Evolutionary conservation across 345 rosid genomes (phyloP).

Genomic region (Raphanus sativus): DNA sequence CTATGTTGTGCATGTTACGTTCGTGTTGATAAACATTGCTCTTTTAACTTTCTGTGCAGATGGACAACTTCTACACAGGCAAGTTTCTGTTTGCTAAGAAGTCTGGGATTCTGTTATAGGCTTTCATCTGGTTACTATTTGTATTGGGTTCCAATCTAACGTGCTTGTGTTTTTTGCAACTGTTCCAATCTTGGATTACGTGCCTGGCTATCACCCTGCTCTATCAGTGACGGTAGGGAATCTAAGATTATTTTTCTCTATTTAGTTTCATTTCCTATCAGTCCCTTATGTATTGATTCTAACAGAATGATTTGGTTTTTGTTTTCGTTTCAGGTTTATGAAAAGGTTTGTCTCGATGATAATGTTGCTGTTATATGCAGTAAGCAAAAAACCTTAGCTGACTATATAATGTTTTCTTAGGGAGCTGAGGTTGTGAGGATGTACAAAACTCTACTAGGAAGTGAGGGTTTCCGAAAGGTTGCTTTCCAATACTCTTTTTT

Average conservation of each 20-base stretch:
- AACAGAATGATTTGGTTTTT: conserved; percentile 23
- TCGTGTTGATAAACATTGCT: conserved; percentile 22
- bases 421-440: conserved; percentile 99
- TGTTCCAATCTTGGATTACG: conserved; percentile 30
- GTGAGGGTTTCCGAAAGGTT: conserved; percentile 91
- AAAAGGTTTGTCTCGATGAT: conserved; percentile 61
- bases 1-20: background rate
- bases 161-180: conserved; percentile 38
- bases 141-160: conserved; percentile 20
- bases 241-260: background rate
- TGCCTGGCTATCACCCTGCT: conserved; percentile 40
- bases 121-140: conserved; percentile 2
- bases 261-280: conserved; percentile 9
- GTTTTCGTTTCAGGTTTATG: conserved; percentile 69
- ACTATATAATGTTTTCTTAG: conserved; percentile 42
- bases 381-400: conserved; percentile 13
- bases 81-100: conserved; percentile 40
- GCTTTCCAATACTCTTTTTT: conserved; percentile 6
- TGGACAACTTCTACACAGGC: conserved; percentile 99
- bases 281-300: conserved; percentile 21
- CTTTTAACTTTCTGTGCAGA: conserved; percentile 51
- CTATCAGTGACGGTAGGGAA: conserved; percentile 79
- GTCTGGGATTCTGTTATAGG: background rate
- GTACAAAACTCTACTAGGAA: conserved; percentile 97
- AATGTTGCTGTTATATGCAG: conserved; percentile 5